Evolutionary conservation across 352 stramenopile species (phyloP), one percentile per base, ranked within the genome.

Genomic region (Phytopythium boreale): DNA sequence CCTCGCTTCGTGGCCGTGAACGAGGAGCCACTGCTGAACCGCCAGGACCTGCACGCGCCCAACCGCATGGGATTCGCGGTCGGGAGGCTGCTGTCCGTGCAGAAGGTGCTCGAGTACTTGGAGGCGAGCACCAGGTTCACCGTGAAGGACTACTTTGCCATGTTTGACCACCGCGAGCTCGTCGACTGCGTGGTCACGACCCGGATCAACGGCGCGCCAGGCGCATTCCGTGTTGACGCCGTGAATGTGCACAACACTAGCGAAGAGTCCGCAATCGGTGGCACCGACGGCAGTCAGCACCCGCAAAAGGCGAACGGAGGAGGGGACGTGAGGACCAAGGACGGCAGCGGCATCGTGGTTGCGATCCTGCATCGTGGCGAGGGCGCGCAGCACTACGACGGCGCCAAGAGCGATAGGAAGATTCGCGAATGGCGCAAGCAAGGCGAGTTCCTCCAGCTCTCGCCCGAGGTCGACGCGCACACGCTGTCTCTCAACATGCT

Each of bases 21-120:
- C 20, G 80, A 90, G 49, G 60, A 80, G 29, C 80, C 80, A 20
- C 51, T 90, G 52, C 63, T 92, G n/a, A 79, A 91, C 72, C 74
- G 71, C 17, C 65, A 79, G 56, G 82, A 93, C 56, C 66, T 94
- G 44, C 27, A 84, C 19, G 85, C 81, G 11, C 74, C 84, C 3
- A 82, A 93, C 36, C 85, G 87, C 46, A 85, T 96, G n/a, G 88
- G 88, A 20, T 95, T 92, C 63, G 80, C 79, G 17, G 69, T 90
- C 5, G 88, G 88, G 22, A 70, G 79, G 51, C 64, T 95, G 44
- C 63, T 96, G 20, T 70, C 78, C 12, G 69, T 96, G 39, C 71
- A 90, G 19, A 70, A 82, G 44, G 70, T 96, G 22, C 61, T 95
- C 27, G 76, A 80, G 17, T 91, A 90, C 34, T 64, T 96, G 15